Conservation (phyloP, 352 stramenopile genomes). For the Pythium plurisporium region DNA sequence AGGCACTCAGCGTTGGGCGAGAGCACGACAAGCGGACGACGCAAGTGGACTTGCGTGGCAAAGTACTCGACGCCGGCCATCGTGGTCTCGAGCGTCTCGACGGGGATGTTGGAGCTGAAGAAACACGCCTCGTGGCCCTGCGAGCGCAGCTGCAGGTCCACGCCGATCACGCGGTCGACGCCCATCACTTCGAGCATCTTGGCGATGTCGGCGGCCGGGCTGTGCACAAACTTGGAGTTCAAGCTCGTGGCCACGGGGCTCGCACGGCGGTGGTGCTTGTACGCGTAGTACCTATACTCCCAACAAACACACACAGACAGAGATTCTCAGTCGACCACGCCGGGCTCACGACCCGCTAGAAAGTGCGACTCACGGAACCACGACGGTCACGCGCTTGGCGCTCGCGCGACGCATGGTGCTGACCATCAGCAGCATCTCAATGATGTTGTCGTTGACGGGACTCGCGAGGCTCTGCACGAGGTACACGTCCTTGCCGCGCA, state of each 20-base stretch:
- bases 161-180: conserved; percentile 91
- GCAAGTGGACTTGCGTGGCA: conserved; percentile 76
- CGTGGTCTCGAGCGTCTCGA: conserved; percentile 92
- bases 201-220: conserved; percentile 80
- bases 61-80: conserved; percentile 91
- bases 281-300: conserved; percentile 88
- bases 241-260: conserved; percentile 85
- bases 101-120: conserved; percentile 87
- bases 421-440: conserved; percentile 94
- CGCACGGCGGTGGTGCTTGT: conserved; percentile 89
- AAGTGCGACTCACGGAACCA: conserved; percentile 77
- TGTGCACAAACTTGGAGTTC: conserved; percentile 91
- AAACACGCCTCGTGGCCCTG: conserved; percentile 89
- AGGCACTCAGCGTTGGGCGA: conserved; percentile 87
- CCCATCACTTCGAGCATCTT: conserved; percentile 94
- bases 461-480: conserved; percentile 90
- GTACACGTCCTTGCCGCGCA: conserved; percentile 94
- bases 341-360: too few species aligned
- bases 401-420: conserved; percentile 91
- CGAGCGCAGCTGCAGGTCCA: conserved; percentile 90
- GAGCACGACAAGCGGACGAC: conserved; percentile 80
- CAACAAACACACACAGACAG: too few species aligned
- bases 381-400: conserved; percentile 92
- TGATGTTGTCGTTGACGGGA: conserved; percentile 94
- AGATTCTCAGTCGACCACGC: too few species aligned